Evolutionary conservation across 345 rosid species (phyloP).

Genomic region (Acer saccharum): DNA sequence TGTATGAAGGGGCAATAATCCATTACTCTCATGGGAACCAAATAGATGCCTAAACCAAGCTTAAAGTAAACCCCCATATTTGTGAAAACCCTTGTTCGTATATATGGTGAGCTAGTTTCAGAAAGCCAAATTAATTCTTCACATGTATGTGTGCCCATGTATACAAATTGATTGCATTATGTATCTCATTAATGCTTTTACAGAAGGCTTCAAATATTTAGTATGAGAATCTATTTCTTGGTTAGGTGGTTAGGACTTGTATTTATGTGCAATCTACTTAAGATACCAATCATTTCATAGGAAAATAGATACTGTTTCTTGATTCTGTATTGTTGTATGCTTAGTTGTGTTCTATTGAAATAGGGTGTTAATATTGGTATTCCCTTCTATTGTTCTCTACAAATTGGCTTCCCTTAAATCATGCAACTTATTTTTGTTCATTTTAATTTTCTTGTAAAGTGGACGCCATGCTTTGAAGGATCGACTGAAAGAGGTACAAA

Average conservation of each 20-base stretch:
- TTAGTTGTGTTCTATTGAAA: neutral
- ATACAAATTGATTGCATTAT: neutral
- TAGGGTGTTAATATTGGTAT: neutral
- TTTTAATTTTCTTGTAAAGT: slow-evolving; percentile 41
- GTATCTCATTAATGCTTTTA: neutral
- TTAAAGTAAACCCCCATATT: neutral
- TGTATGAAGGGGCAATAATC: neutral
- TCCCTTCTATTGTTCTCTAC: neutral
- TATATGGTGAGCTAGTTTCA: neutral
- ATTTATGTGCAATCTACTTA: neutral
- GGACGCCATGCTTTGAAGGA: slow-evolving; percentile 92
- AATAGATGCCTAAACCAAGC: neutral
- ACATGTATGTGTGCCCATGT: neutral
- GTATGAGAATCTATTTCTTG: neutral
- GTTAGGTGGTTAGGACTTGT: neutral
- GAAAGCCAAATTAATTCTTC: neutral
- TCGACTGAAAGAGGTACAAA: slow-evolving; percentile 72
- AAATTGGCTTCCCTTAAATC: neutral
- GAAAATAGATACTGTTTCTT: neutral
- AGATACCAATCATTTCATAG: neutral
- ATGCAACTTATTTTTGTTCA: slow-evolving; percentile 4
- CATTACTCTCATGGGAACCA: neutral
- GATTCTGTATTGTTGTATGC: slow-evolving; percentile 1
- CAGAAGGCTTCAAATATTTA: neutral
- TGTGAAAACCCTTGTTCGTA: neutral